phyloP scores from a whole-genome alignment of 2,329 filamentous ascomycete species.

The Rhinocladiella similis region DNA sequence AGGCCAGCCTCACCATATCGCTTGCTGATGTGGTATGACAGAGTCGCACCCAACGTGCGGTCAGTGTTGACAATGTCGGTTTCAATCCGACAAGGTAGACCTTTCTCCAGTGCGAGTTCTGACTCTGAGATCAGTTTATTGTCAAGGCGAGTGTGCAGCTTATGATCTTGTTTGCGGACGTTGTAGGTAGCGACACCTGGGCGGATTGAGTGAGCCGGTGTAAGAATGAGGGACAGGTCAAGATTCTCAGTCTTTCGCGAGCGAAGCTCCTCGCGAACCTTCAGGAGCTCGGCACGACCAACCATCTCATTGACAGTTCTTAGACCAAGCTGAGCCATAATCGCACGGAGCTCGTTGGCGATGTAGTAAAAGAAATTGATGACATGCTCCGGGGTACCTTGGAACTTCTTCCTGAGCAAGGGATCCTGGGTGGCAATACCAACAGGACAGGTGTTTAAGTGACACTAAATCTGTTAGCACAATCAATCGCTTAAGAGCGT shows the following conservation, averaged over 20 bases:
- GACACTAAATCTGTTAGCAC: constrained; percentile 10
- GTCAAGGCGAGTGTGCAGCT: constrained; percentile 86
- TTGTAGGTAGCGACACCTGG: constrained; percentile 96
- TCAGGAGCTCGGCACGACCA: constrained; percentile 82
- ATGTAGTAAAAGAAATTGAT: constrained; percentile 99
- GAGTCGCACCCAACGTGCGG: constrained; percentile 85
- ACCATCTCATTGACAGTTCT: constrained; percentile 98
- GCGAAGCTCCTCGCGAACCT: constrained; percentile 82
- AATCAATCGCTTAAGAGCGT: not conserved
- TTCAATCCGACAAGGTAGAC: constrained; percentile 87
- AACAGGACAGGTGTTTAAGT: constrained; percentile 77
- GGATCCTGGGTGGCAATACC: constrained; percentile 95
- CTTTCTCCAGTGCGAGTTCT: constrained; percentile 91
- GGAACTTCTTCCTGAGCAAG: constrained; percentile 90
- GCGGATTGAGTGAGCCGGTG: constrained; percentile 91
- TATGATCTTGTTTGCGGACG: constrained; percentile 95
- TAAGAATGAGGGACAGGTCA: constrained; percentile 87
- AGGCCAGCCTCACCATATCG: constrained; percentile 86
- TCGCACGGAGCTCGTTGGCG: constrained; percentile 90
- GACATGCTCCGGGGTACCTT: constrained; percentile 89
- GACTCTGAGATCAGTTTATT: constrained; percentile 97
- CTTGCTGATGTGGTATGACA: constrained; percentile 95
- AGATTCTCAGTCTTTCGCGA: constrained; percentile 90
- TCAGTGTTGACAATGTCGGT: constrained; percentile 97
- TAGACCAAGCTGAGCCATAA: constrained; percentile 95